Percentiles rank a stretch among this genome's conserved stretches.
Evolutionary conservation across 371 early-diverging fungal species (phyloP).

Genomic region (Basidiobolus meristosporus): DNA sequence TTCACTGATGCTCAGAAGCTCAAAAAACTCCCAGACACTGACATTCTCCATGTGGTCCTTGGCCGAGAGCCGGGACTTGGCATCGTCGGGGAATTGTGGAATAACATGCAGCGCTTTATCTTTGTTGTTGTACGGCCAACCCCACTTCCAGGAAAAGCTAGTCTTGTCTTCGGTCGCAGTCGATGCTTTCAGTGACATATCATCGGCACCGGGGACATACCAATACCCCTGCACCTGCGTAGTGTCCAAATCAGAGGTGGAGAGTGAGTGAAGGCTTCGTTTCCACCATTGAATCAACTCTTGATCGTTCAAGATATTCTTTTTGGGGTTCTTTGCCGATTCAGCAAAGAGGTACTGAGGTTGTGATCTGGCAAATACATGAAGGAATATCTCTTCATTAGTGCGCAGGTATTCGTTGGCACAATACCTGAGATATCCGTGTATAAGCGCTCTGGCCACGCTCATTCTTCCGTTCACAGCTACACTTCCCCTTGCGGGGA

Average conservation of each 20-base stretch:
- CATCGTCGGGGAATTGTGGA: constrained; percentile 65
- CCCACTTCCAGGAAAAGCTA: constrained; percentile 60
- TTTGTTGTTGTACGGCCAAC: constrained; percentile 22
- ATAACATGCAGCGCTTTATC: constrained; percentile 24
- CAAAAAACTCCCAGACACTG: not conserved
- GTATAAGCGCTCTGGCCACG: not conserved
- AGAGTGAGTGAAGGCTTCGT: constrained; percentile 5
- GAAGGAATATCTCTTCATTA: constrained; percentile 11
- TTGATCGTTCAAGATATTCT: constrained; percentile 33
- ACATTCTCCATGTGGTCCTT: no score
- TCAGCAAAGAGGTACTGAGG: constrained; percentile 67
- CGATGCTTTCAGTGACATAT: constrained; percentile 6
- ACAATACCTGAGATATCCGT: not conserved
- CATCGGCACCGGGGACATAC: constrained; percentile 33
- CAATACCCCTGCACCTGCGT: constrained; percentile 12
- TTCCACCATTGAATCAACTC: constrained; percentile 68
- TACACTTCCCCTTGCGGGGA: not conserved
- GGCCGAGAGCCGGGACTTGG: constrained; percentile 18
- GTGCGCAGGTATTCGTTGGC: not conserved
- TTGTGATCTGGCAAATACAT: constrained; percentile 69
- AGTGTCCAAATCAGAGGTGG: not conserved
- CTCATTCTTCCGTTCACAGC: not conserved
- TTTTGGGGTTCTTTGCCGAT: constrained; percentile 35
- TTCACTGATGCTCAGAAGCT: not conserved
- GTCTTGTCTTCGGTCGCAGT: constrained; percentile 15